These are phyloP conservation scores for Cordia subcordata DNA, from an alignment of 257 asterid species.

Conservation along the genomic window DNA sequence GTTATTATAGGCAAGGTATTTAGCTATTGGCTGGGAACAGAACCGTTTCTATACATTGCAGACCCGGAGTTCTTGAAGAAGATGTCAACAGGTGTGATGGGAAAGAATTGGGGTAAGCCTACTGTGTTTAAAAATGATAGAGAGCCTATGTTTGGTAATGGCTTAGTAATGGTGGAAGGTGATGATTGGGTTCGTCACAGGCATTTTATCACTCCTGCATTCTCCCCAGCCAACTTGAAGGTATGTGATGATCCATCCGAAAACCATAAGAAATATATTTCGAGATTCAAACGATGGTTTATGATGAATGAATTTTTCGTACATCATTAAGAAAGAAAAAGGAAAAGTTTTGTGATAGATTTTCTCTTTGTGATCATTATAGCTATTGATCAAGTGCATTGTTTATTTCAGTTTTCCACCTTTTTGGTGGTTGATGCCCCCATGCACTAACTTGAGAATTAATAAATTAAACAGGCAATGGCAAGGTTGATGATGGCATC, in stretches of 20 bases:
- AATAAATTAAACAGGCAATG: slow-evolving; percentile 64
- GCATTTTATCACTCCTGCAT: slow-evolving; percentile 78
- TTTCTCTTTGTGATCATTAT: too few relatives aligned
- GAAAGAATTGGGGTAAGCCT: slow-evolving; percentile 90
- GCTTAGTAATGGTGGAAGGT: slow-evolving; percentile 81
- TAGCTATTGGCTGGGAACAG: slow-evolving; percentile 83
- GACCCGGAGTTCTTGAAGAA: slow-evolving; percentile 68
- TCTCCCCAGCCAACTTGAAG: slow-evolving; percentile 68
- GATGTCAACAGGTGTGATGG: slow-evolving; percentile 56
- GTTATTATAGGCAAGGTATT: slow-evolving; percentile 63
- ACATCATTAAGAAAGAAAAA: too few relatives aligned
- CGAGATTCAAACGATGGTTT: too few relatives aligned
- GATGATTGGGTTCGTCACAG: slow-evolving; percentile 93
- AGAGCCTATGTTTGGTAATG: slow-evolving; percentile 85
- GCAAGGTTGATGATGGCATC: slow-evolving; percentile 69
- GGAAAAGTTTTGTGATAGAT: too few relatives aligned
- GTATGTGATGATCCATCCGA: slow-evolving; percentile 21
- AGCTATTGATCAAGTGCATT: too few relatives aligned
- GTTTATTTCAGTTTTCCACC: too few relatives aligned
- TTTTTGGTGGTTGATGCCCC: too few relatives aligned
- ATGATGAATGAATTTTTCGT: too few relatives aligned
- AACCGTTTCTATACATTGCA: slow-evolving; percentile 79
- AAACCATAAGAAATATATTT: too few relatives aligned
- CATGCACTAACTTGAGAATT: background rate
- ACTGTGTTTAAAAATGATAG: slow-evolving; percentile 72